A percentile compares a stretch with the other conserved stretches of the same genome.
These are phyloP conservation scores for Alternaria sp. DNA, from an alignment of 2,329 filamentous ascomycete genomes.

Conservation along the genomic window DNA sequence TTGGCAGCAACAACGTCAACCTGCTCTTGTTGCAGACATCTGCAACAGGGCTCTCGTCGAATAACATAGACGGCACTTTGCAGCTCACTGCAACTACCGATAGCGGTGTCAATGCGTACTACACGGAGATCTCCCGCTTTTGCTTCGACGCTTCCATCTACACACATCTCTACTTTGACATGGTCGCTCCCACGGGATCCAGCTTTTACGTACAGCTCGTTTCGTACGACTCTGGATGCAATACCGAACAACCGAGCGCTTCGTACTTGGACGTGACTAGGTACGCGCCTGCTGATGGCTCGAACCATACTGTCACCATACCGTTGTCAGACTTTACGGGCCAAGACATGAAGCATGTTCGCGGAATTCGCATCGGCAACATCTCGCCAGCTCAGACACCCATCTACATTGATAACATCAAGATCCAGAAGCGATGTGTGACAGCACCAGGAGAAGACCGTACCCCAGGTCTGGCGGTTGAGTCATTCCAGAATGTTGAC, in stretches of 20 bases:
- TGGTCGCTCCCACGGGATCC: slow-evolving; percentile 12
- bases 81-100: slow-evolving; percentile 15
- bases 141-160: slow-evolving; percentile 16
- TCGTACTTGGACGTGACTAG: slow-evolving; percentile 13
- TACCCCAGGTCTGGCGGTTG: slow-evolving; percentile 12
- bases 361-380: slow-evolving; percentile 16
- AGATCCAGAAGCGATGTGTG: slow-evolving; percentile 17
- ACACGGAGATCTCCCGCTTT: slow-evolving; percentile 16
- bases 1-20: slow-evolving; percentile 19
- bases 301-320: slow-evolving; percentile 16
- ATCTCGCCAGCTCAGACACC: slow-evolving; percentile 16
- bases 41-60: slow-evolving; percentile 15
- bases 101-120: slow-evolving; percentile 16
- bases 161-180: slow-evolving; percentile 17
- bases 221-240: slow-evolving; percentile 12
- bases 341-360: slow-evolving; percentile 13
- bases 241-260: slow-evolving; percentile 5
- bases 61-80: slow-evolving; percentile 13
- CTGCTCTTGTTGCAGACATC: slow-evolving; percentile 10
- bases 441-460: slow-evolving; percentile 16
- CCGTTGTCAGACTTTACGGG: slow-evolving; percentile 12
- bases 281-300: slow-evolving; percentile 15
- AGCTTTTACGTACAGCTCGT: slow-evolving; percentile 16
- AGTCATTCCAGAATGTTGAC: slow-evolving; percentile 19
- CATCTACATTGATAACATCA: slow-evolving; percentile 16